Percentiles rank a stretch among this genome's conserved stretches.
Evolutionary conservation across 495 filamentous ascomycete genomes (phyloP).

Genomic region (Platismatia glauca): DNA sequence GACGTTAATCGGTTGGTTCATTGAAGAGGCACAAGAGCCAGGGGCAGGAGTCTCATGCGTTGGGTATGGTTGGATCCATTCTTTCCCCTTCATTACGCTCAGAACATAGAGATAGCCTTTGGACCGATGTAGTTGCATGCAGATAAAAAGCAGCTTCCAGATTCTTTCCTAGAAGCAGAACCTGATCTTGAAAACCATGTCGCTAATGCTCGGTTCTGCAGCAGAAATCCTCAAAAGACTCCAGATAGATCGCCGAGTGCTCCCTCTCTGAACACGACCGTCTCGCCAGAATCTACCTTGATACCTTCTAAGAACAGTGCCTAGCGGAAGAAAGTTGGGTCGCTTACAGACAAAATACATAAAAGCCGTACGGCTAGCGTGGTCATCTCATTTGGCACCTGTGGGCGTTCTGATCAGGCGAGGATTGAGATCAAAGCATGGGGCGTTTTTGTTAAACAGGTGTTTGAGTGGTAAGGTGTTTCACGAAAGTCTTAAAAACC

Average conservation of each 20-base stretch:
- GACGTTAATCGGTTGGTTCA: neutral
- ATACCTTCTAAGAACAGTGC: neutral
- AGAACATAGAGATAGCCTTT: neutral
- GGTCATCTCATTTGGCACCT: neutral
- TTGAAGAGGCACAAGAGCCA: neutral
- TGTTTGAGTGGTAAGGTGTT: neutral
- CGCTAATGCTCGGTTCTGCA: slow-evolving; percentile 3
- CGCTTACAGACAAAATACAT: neutral
- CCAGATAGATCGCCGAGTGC: neutral
- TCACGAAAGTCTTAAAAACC: neutral
- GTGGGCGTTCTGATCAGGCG: neutral
- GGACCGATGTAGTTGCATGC: neutral
- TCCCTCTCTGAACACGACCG: neutral
- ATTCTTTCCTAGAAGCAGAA: neutral
- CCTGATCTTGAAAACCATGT: neutral
- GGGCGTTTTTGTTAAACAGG: neutral
- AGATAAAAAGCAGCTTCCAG: neutral
- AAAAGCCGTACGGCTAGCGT: neutral
- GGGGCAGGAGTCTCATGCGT: neutral
- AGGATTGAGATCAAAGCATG: neutral
- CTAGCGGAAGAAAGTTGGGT: no score
- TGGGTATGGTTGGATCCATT: neutral
- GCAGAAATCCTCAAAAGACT: neutral
- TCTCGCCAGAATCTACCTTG: neutral
- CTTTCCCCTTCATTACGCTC: neutral